Base-by-base conservation (phyloP, 495 filamentous ascomycete genomes). In the Neurospora tetraspora region DNA sequence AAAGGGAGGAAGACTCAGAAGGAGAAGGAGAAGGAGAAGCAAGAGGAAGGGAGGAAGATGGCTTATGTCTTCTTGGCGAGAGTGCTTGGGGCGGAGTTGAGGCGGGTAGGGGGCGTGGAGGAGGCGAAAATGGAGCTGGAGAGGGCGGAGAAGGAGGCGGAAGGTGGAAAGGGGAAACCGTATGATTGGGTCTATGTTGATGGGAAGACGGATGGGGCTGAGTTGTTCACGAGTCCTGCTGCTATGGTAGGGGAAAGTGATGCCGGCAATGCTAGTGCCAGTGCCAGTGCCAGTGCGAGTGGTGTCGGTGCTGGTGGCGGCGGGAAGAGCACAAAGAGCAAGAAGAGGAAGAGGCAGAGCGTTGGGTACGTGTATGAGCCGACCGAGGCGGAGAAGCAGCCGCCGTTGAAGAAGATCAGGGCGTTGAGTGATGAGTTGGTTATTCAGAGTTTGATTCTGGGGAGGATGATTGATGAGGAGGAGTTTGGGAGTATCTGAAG, bases 391-490 rank as follows among this genome's bases (percentile, higher is more conserved):
- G 75, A 75, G 59, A 77, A 82, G 14, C 53, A 34, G 72, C 75
- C 72, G 73, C 77, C 83, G 69, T 77, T 75, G 70, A 86, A 87
- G 75, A 85, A 80, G 76, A 82, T 91, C 43, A 87, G 85, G 78
- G 83, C 82, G 78, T 86, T 97, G 61, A 91, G 90, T 39, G 93
- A 97, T 82, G 94, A 98, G 78, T 89, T 93, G 78, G 88, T 98
- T 39, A 90, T 97, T 72, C 96, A 99, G 84, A 98, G 94, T 79
- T 82, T 98, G 73, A 98, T 99, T 74, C 77, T 97, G 70, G 96
- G 94, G 6, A 88, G 88, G 71, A 76, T 97, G 74, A 85, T 92
- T 75, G 91, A 93, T 70, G 87, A 89, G 53, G 86, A 80, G 12
- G 84, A 85, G 73, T 79, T 85, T 80, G 78, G 53, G 12, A 65